Base-by-base conservation (phyloP, 305 asterid genomes). In the Salvia sclarea region DNA sequence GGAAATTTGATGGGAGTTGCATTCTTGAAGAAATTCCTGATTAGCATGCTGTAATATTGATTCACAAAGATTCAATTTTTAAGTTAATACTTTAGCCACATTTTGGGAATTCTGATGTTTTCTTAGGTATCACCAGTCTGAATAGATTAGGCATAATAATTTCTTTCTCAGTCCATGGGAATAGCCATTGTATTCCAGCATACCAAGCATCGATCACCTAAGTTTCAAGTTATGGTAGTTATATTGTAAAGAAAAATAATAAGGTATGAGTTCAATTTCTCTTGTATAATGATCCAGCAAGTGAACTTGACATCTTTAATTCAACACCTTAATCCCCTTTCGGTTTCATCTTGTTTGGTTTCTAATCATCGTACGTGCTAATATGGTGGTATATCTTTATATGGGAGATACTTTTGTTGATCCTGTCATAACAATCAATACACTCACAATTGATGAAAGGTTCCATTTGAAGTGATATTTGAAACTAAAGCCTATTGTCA, bases 401-500 rank as follows among this genome's bases (percentile, higher is more conserved):
- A n/a, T n/a, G n/a, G n/a, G n/a, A n/a, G n/a, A n/a, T n/a, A n/a
- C n/a, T n/a, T n/a, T n/a, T n/a, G n/a, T n/a, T n/a, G n/a, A n/a
- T n/a, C n/a, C n/a, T n/a, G n/a, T n/a, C n/a, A n/a, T n/a, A n/a
- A n/a, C n/a, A n/a, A n/a, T n/a, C n/a, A n/a, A n/a, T n/a, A 16
- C 43, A 22, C 38, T 25, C 17, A 18, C 45, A 17, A 16, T 20
- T 64, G 18, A 40, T 44, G 12, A 21, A 41, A 61, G n/a, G 40
- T 72, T 55, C 24, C 18, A 10, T 17, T 50, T 55, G 18, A 24
- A 21, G 33, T 33, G 18, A 21, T 14, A 13, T 28, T 48, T 49
- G 50, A 59, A 8, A 28, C 60, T 45, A 40, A 54, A 70, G 67
- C 22, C 22, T 64, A 62, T 52, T 41, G 68, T 49, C 49, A 61